Conservation (phyloP, 2,329 filamentous ascomycete genomes). For the Davidsoniella virescens region DNA sequence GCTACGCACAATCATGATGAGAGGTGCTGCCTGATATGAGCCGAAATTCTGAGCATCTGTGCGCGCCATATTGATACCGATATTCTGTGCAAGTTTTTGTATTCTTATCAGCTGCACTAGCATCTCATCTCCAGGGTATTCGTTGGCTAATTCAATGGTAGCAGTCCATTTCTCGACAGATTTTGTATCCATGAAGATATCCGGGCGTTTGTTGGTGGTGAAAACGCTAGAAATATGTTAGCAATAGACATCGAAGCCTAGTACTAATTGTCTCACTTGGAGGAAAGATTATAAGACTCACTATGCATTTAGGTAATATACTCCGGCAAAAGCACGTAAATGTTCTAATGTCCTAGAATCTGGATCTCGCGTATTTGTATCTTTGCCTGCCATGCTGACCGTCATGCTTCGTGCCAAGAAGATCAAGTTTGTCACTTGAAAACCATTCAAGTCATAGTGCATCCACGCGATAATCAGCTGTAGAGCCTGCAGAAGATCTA, state of each 20-base stretch:
- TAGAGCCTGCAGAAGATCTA: conserved; percentile 32
- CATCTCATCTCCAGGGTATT: conserved; percentile 28
- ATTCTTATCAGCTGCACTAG: conserved; percentile 30
- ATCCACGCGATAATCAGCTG: conserved; percentile 30
- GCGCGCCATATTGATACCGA: conserved; percentile 25
- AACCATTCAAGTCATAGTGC: conserved; percentile 25
- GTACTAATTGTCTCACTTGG: background rate
- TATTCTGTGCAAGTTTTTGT: conserved; percentile 32
- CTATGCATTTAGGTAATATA: conserved; percentile 34
- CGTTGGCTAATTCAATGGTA: conserved; percentile 26
- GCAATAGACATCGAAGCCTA: too few relatives aligned
- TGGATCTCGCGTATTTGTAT: conserved; percentile 12
- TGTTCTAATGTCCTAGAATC: conserved; percentile 23
- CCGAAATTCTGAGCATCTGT: conserved; percentile 15
- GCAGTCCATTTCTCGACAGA: conserved; percentile 28
- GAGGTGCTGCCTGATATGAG: conserved; percentile 18
- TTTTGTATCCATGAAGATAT: conserved; percentile 30
- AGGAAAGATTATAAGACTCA: conserved; percentile 18
- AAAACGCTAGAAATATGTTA: conserved; percentile 21
- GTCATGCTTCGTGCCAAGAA: conserved; percentile 25
- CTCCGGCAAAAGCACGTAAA: conserved; percentile 31
- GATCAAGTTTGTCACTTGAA: conserved; percentile 32
- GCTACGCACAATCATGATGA: conserved; percentile 26
- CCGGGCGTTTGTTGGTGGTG: conserved; percentile 30
- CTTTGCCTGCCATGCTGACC: conserved; percentile 18